Evolutionary conservation across 768 basidiomycete species (phyloP).

Genomic region (Arthromyces matolae): DNA sequence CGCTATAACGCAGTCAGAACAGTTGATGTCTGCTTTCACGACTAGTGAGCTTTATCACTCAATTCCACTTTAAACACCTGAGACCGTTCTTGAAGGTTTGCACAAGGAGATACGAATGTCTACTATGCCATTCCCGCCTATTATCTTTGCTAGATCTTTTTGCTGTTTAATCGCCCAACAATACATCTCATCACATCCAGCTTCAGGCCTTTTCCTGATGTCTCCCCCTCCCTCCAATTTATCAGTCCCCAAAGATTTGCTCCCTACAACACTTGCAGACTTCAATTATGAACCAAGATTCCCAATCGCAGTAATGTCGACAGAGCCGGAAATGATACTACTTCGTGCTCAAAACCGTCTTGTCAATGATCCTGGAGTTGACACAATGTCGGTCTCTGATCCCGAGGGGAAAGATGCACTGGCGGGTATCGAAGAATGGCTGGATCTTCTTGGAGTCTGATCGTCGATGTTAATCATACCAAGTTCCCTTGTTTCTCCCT

Average conservation of each 20-base stretch:
- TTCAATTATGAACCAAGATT: slow-evolving; percentile 63
- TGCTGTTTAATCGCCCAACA: slow-evolving; percentile 59
- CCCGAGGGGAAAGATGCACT: slow-evolving; percentile 36
- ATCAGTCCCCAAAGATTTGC: slow-evolving; percentile 23
- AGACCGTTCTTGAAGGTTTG: slow-evolving; percentile 32
- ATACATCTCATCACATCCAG: slow-evolving; percentile 67
- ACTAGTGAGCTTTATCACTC: slow-evolving; percentile 29
- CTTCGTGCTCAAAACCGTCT: slow-evolving; percentile 39
- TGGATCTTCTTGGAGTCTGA: slow-evolving; percentile 52
- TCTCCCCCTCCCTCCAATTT: slow-evolving; percentile 47
- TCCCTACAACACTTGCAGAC: slow-evolving; percentile 40
- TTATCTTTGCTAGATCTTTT: slow-evolving; percentile 47
- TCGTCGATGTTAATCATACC: neutral
- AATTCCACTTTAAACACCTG: neutral
- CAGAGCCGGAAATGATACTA: slow-evolving; percentile 27
- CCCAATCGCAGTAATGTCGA: slow-evolving; percentile 51
- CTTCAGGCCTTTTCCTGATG: slow-evolving; percentile 58
- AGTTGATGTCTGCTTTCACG: slow-evolving; percentile 38
- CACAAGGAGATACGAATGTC: slow-evolving; percentile 38
- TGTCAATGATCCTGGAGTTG: slow-evolving; percentile 35
- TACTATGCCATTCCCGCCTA: slow-evolving; percentile 51
- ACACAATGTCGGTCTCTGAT: slow-evolving; percentile 31
- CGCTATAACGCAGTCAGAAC: slow-evolving; percentile 19
- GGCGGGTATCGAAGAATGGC: slow-evolving; percentile 46
- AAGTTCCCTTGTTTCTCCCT: too few species aligned